phyloP scores from a whole-genome alignment of 345 rosid species.

The Arabis hirsuta region DNA sequence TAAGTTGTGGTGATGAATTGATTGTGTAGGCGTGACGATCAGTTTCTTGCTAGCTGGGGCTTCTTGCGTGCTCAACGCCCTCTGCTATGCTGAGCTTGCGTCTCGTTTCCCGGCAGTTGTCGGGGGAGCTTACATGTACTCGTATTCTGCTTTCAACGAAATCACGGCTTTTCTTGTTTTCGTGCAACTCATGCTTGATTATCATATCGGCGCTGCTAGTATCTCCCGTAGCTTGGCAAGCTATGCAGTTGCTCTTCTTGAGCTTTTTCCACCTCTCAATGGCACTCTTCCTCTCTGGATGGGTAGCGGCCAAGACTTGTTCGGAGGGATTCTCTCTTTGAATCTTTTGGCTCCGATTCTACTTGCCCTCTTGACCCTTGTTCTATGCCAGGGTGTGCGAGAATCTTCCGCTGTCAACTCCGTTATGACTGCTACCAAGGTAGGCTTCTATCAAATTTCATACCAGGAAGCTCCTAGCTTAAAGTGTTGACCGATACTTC shows the following conservation, averaged over 20 bases:
- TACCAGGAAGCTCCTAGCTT: not conserved
- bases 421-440: constrained; percentile 84
- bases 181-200: constrained; percentile 88
- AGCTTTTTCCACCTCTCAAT: constrained; percentile 70
- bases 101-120: constrained; percentile 94
- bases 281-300: constrained; percentile 76
- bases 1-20: not conserved
- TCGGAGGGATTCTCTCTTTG: constrained; percentile 82
- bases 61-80: constrained; percentile 86
- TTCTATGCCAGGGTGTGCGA: constrained; percentile 78
- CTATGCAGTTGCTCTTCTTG: constrained; percentile 70
- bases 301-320: constrained; percentile 81
- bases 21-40: constrained; percentile 73
- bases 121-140: constrained; percentile 91
- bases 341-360: constrained; percentile 79
- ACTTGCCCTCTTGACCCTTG: constrained; percentile 67
- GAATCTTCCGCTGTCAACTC: constrained; percentile 83
- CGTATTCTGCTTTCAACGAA: constrained; percentile 89
- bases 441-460: constrained; percentile 20
- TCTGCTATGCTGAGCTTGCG: constrained; percentile 92
- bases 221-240: constrained; percentile 93
- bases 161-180: constrained; percentile 93
- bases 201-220: constrained; percentile 97
- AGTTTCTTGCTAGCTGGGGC: constrained; percentile 91
- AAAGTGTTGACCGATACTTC: not conserved